A percentile compares a stretch with the other conserved stretches of the same genome.
phyloP scores from a whole-genome alignment of 208 protist species.

The Zelonia costaricensis region DNA sequence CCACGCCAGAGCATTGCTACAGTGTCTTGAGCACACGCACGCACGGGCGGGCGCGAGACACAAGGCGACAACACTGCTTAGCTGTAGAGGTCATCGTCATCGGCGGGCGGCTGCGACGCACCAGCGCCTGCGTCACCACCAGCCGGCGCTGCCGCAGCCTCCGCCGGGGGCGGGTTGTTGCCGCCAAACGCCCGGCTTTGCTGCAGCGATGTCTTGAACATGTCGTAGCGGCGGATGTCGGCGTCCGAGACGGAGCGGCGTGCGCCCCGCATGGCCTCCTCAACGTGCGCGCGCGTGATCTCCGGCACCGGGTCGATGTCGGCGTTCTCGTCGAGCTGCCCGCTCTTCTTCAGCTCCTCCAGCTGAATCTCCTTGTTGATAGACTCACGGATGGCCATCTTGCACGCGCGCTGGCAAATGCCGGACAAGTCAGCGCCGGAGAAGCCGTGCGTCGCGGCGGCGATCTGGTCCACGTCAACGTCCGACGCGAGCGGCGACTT shows the following conservation, averaged over 20 bases:
- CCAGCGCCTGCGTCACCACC: conserved; percentile 17
- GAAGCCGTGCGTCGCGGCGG: conserved; percentile 97
- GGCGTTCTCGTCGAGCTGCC: conserved; percentile 62
- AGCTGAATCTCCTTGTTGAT: conserved; percentile 90
- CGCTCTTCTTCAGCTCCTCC: conserved; percentile 63
- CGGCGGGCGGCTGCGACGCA: conserved; percentile 19
- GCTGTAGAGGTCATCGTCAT: conserved; percentile 64
- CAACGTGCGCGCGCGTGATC: conserved; percentile 92
- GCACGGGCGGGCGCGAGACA: no score
- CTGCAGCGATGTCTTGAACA: conserved; percentile 90
- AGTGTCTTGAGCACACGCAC: no score
- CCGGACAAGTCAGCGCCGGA: conserved; percentile 98
- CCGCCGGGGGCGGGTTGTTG: conserved; percentile 11
- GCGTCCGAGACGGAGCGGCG: conserved; percentile 92
- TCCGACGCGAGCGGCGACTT: conserved; percentile 98
- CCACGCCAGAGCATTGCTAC: no score
- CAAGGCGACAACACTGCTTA: no score
- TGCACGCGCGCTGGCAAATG: conserved; percentile 92
- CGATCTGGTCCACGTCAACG: conserved; percentile 97
- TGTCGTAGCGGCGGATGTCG: conserved; percentile 93
- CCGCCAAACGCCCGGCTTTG: conserved; percentile 71
- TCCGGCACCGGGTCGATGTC: conserved; percentile 88
- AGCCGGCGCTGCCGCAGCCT: conserved; percentile 20
- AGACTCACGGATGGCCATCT: conserved; percentile 92
- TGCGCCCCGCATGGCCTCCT: conserved; percentile 89